These are phyloP conservation scores for Penicillium verrucosum DNA, from an alignment of 2,329 filamentous ascomycete genomes.

Conservation along the genomic window DNA sequence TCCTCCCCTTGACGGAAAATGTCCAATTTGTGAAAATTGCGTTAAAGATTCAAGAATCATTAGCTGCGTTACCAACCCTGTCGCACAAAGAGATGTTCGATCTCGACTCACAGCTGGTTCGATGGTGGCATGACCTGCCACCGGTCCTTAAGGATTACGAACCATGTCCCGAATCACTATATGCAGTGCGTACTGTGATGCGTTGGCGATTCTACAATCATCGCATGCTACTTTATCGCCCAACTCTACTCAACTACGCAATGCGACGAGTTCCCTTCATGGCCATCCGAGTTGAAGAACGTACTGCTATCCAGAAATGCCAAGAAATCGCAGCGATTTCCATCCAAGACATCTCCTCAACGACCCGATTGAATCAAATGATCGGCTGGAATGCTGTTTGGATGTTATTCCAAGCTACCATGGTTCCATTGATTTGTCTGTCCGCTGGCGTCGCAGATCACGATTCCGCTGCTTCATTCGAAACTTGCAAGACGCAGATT, in stretches of 20 bases:
- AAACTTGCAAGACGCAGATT: constrained; percentile 11
- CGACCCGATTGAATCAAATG: constrained; percentile 68
- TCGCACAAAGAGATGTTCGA: constrained; percentile 59
- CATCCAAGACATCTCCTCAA: constrained; percentile 66
- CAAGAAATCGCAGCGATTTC: constrained; percentile 65
- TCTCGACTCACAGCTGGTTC: constrained; percentile 63
- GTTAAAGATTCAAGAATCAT: constrained; percentile 68
- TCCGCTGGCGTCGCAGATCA: constrained; percentile 6
- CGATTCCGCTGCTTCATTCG: constrained; percentile 1
- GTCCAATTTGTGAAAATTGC: constrained; percentile 74
- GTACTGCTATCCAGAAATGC: constrained; percentile 63
- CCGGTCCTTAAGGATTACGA: constrained; percentile 61
- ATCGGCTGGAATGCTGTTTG: constrained; percentile 74
- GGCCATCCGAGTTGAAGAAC: constrained; percentile 56
- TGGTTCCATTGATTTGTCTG: constrained; percentile 59
- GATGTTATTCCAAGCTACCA: constrained; percentile 73
- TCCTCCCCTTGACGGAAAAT: constrained; percentile 68
- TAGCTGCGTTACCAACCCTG: constrained; percentile 65
- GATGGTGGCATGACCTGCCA: constrained; percentile 68
- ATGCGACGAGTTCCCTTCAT: constrained; percentile 49
- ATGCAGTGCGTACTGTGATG: constrained; percentile 68
- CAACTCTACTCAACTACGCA: constrained; percentile 63
- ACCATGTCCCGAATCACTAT: constrained; percentile 64
- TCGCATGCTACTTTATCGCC: constrained; percentile 69
- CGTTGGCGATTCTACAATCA: constrained; percentile 77